These are phyloP conservation scores for Aspergillus sclerotialis DNA, from an alignment of 2,329 filamentous ascomycete genomes.

Conservation along the genomic window DNA sequence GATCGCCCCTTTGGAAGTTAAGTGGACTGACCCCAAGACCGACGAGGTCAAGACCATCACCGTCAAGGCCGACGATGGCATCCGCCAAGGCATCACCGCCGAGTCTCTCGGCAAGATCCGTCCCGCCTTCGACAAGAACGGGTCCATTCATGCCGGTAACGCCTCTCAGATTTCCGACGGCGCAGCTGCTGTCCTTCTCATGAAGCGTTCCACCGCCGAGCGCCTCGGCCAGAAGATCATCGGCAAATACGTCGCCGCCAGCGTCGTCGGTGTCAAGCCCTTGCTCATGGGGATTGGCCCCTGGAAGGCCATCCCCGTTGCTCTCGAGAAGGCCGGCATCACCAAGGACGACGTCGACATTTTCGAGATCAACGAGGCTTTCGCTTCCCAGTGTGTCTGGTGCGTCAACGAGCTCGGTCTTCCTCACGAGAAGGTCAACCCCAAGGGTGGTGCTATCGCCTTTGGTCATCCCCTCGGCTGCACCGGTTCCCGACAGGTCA, in stretches of 20 bases:
- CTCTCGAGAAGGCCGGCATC: conserved; percentile 79
- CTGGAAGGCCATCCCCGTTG: conserved; percentile 91
- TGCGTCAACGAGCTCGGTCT: conserved; percentile 83
- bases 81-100: conserved; percentile 75
- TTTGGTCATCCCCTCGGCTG: conserved; percentile 94
- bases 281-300: conserved; percentile 94
- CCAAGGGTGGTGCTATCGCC: conserved; percentile 92
- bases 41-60: conserved; percentile 77
- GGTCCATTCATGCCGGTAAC: conserved; percentile 92
- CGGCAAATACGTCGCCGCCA: conserved; percentile 84
- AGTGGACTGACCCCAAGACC: conserved; percentile 85
- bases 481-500: conserved; percentile 89
- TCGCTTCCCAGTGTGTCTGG: conserved; percentile 91
- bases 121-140: conserved; percentile 83
- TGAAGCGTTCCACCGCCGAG: conserved; percentile 89
- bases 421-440: conserved; percentile 83
- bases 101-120: conserved; percentile 88
- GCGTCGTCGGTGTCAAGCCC: conserved; percentile 81
- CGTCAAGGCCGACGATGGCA: conserved; percentile 78
- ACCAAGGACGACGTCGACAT: conserved; percentile 88
- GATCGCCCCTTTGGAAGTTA: conserved; percentile 77
- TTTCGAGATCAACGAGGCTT: conserved; percentile 98
- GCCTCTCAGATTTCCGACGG: conserved; percentile 94
- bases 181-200: conserved; percentile 87
- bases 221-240: conserved; percentile 79